Base-by-base conservation (phyloP, 805 yeast genomes). In the Barnettozyma botsteinii region DNA sequence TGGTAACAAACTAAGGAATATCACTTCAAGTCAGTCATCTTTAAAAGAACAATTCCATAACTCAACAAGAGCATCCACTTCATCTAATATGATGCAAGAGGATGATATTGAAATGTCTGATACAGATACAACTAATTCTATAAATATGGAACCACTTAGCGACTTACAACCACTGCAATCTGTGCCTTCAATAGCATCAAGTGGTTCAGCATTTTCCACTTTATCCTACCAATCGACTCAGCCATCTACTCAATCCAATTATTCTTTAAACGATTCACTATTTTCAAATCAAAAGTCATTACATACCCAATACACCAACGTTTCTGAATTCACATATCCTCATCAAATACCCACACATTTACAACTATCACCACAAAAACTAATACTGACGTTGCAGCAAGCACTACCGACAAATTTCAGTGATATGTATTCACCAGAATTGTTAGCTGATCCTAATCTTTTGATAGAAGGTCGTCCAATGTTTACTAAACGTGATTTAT, bases 401-500 rank as follows among this genome's bases (percentile, higher is more conserved):
- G 78, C 75, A 0, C 48, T 79, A n/a, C 85, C 85, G 1, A 55
- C 56, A 13, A 62, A 62, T 21, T 79, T 69, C 49, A 52, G 61
- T 17, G 79, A 75, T 50, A 75, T 77, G 74, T 79, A 79, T 53
- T 61, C 79, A 0, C 71, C 79, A 2, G 83, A 78, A 42, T 56
- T 76, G 11, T 57, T 73, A 19, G 65, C 67, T 28, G 71, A 70
- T 41, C 67, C 73, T 7, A 54, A 54, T 20, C 42, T 69, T 18
- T 62, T 76, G 29, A 64, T 71, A 10, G 75, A 75, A 46, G 82
- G 83, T 0, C 64, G 87, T 32, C 86, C 85, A 11, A 56, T 61
- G 20, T 81, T 79, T 59, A 79, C 86, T 0, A 73, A 72, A 45
- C 64, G 87, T 38, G 76, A 73, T 13, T 63, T 83, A 30, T 62